Evolutionary conservation across 371 early-diverging fungal genomes (phyloP), one percentile per base, ranked within the genome.

Genomic region (Apophysomyces variabilis): DNA sequence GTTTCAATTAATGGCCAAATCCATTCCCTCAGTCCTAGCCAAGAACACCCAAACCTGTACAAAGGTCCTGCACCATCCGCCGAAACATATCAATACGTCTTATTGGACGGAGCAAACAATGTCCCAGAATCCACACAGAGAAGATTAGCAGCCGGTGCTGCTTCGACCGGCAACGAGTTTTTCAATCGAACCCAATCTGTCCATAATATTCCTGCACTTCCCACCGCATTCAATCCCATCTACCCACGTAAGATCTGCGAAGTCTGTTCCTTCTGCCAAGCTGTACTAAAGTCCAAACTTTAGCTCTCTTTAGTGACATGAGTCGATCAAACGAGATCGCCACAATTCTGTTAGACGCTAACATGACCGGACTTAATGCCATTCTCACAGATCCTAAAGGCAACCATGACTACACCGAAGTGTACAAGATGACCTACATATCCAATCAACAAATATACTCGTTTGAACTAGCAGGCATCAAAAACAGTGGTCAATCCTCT

Each of bases 131-230:
- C 73, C 13, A 66, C 70, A 0, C 43, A 59, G 16, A 77, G 84
- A 36, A 67, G 65, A 8, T 65, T 79, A 14, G 71, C 71, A 8
- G 56, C 59, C 5, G 82, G 79, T 8, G 77, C 74, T 0, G 43
- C 71, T 38, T 61, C 66, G 9, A 85, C 85, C 7, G 82, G 84
- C 54, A 83, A 83, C 50, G 84, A 85, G 47, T 82, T 82, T 64
- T 85, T 80, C 63, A 79, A 73, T 56, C 75, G 84, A 47, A 66
- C 73, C 5, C 70, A 71, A 43, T 76, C 82, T 6, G 37, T 84
- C 5, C 61, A 69, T 57, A 56, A 66, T 32, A 66, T 85, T 26
- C 84, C 86, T 32, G 70, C 67, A 5, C 71, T 85, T 18, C 86
- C 86, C 45, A 80, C 79, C 66, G 82, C 81, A 3, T 85, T 62